Evolutionary conservation across 2,329 filamentous ascomycete species (phyloP), one percentile per base, ranked within the genome.

Genomic region (Fusarium mangiferae): DNA sequence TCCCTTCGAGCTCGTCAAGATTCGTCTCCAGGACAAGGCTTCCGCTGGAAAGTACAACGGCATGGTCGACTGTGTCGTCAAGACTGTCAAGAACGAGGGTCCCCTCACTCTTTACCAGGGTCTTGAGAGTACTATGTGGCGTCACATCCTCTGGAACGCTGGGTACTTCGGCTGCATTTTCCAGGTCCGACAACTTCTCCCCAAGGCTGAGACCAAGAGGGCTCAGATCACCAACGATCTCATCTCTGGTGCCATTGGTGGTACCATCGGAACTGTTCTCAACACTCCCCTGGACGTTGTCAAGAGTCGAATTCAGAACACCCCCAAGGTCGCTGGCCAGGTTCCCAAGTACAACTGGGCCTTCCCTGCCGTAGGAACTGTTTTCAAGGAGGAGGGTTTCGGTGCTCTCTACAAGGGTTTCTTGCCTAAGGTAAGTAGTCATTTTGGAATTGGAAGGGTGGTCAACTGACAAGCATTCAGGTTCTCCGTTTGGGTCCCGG

Each of bases 81-180:
- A 96, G 90, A 98, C 94, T 45, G 87, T 98, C 77, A 90, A 90
- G 81, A 88, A 91, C 69, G 96, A 98, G 84, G 96, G 96, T 13
- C 85, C 92, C 22, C 87, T 98, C 73, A 94, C 96, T 68, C 88
- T 99, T 81, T 99, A 98, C 89, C 97, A 98, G 84, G 96, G 96
- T 65, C 91, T 99, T 54, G 96, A 99, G 87, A 96, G 93, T 70
- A 99, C 96, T 63, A 87, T 98, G 86, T 99, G 96, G 96, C 92
- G 96, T 73, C 96, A 99, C 84, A 91, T 88, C 63, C 84, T 88
- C 68, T 98, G 95, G 95, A 98, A 98, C 84, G 91, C 93, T 20
- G 96, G 95, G 67, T 98, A 98, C 89, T 99, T 99, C 83, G 96
- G 96, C 80, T 97, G 95, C 85, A 99, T 99, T 83, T 98, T 97